A percentile compares a stretch with the other conserved stretches of the same genome.
These are phyloP conservation scores for Debaryomyces castellii DNA, from an alignment of 805 yeast species.

Conservation along the genomic window DNA sequence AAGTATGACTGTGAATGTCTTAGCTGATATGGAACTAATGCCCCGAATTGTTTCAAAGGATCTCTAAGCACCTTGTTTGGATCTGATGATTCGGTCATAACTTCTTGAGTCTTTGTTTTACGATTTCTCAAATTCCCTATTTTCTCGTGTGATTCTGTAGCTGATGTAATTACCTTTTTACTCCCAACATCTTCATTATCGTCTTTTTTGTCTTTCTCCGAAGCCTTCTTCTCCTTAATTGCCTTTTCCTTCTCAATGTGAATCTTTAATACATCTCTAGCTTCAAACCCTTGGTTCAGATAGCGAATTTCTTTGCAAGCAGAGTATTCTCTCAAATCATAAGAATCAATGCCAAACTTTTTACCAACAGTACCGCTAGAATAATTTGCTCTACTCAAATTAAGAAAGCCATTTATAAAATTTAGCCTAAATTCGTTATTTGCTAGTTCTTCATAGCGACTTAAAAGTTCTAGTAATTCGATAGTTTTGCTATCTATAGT, in stretches of 20 bases:
- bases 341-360: constrained; percentile 39
- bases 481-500: constrained; percentile 12
- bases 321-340: constrained; percentile 35
- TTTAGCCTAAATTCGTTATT: constrained; percentile 15
- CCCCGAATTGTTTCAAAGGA: constrained; percentile 49
- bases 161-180: not conserved
- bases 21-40: constrained; percentile 44
- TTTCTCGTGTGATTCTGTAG: not conserved
- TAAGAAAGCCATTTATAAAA: constrained; percentile 36
- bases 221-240: constrained; percentile 9
- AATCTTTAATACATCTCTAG: constrained; percentile 9
- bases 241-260: constrained; percentile 3
- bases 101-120: not conserved
- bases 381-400: constrained; percentile 48
- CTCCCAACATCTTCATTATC: not conserved
- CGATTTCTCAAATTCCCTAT: constrained; percentile 5
- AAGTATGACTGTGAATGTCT: constrained; percentile 40
- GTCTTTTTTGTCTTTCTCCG: not conserved
- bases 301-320: constrained; percentile 21
- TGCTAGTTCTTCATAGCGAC: constrained; percentile 30
- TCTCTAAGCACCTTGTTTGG: constrained; percentile 13
- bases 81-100: not conserved
- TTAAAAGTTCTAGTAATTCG: constrained; percentile 28
- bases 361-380: constrained; percentile 19
- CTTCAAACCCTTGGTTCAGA: constrained; percentile 6